Evolutionary conservation across 768 basidiomycete genomes (phyloP).

Genomic region (Boletus vermiculosoides): DNA sequence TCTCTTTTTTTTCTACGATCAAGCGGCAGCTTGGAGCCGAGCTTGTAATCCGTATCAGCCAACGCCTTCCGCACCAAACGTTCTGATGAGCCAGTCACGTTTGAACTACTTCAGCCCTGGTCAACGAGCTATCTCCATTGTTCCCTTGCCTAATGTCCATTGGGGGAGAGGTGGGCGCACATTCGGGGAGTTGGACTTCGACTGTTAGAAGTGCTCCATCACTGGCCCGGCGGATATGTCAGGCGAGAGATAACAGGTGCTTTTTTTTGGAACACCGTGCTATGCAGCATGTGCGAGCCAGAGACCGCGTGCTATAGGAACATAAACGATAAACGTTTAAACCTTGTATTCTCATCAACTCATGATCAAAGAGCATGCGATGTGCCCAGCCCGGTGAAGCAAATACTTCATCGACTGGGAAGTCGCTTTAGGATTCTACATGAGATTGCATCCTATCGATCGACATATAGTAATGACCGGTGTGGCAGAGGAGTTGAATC

Average conservation of each 20-base stretch:
- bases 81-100: background rate
- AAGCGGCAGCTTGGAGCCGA: background rate
- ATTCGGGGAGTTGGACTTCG: too few species aligned
- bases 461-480: background rate
- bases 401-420: background rate
- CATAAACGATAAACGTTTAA: too few species aligned
- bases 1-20: background rate
- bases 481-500: constrained; percentile 4
- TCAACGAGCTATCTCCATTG: too few species aligned
- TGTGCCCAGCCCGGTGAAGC: background rate
- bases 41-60: background rate
- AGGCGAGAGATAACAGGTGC: background rate
- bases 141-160: background rate
- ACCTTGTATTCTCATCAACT: too few species aligned
- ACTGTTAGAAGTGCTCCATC: too few species aligned
- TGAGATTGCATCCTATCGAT: background rate
- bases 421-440: background rate
- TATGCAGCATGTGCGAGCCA: background rate
- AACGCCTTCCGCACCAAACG: background rate
- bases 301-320: too few species aligned
- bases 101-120: background rate
- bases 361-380: too few species aligned
- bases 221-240: background rate
- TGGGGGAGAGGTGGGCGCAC: too few species aligned
- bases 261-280: background rate